Evolutionary conservation across 2,329 filamentous ascomycete species (phyloP), one percentile per base, ranked within the genome.

Genomic region (Hypoxylon sp.): DNA sequence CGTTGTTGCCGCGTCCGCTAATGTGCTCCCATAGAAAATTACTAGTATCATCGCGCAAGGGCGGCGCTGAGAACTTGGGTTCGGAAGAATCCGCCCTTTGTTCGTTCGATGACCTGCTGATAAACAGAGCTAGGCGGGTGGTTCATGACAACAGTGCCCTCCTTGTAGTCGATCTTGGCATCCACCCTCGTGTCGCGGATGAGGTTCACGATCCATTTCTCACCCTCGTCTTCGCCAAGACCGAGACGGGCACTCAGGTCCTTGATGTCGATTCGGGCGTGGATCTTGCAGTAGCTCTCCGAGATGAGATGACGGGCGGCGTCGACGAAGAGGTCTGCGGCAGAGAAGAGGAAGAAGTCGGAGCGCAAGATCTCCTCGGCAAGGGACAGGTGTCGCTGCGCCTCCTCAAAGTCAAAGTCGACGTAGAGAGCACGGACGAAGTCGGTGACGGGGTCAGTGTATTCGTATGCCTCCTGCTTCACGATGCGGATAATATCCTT

Each of bases 191-290:
- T 99, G 79, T 99, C 95, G 64, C 95, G 89, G 79, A 99, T 99
- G 65, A 99, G 85, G 82, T 99, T 99, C 70, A 99, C 95, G 72
- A 99, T 99, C 95, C 95, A 99, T 83, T 99, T 99, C 87, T 99
- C 95, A 71, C 95, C 95, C 73, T 98, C 95, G 73, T 96, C 92
- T 70, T 93, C 88, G 74, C 90, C 92, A 65, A 99, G 84, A 66
- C 94, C 95, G 59, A 99, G 87, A 75, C 95, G 91, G 64, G 88
- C 89, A 65, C 92, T 97, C 58, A 99, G 86, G 70, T 98, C 95
- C 85, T 93, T 92, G 76, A 99, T 98, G 76, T 98, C 94, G 75
- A 99, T 99, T 70, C 94, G 86, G 74, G 96, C 92, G 78, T 98
- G 96, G 75, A 99, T 99, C 86, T 98, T 98, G 91, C 95, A 99